phyloP scores from a whole-genome alignment of 2,329 filamentous ascomycete genomes.

The Aspergillus fijiensis region DNA sequence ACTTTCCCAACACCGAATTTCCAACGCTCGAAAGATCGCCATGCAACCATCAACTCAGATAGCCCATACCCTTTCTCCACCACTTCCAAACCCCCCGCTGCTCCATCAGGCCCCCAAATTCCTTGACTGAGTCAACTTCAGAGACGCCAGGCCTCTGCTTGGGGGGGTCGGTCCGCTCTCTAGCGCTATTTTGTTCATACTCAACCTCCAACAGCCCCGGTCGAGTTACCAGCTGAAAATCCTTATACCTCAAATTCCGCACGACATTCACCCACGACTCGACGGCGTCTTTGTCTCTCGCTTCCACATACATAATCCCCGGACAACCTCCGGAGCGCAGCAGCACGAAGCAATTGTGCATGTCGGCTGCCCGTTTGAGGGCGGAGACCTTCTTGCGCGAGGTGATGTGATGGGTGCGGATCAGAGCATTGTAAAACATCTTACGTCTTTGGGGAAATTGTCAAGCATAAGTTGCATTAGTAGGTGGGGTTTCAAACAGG shows the following conservation, averaged over 20 bases:
- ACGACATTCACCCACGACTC: conserved; percentile 65
- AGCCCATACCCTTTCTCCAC: conserved; percentile 69
- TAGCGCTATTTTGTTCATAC: conserved; percentile 4
- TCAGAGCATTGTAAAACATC: conserved; percentile 58
- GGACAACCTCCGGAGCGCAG: conserved; percentile 67
- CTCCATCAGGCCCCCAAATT: conserved; percentile 64
- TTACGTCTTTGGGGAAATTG: neutral
- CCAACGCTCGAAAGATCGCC: neutral
- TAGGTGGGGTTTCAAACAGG: neutral
- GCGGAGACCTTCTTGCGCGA: conserved; percentile 70
- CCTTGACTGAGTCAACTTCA: conserved; percentile 64
- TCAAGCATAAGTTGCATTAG: neutral
- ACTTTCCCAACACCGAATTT: neutral
- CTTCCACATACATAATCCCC: conserved; percentile 77
- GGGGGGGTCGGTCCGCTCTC: neutral
- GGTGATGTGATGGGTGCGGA: conserved; percentile 78
- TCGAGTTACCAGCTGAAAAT: conserved; percentile 64
- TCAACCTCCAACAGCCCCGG: conserved; percentile 43
- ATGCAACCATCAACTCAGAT: conserved; percentile 20
- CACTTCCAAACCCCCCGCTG: conserved; percentile 58
- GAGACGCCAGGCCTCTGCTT: conserved; percentile 40
- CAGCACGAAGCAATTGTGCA: conserved; percentile 62
- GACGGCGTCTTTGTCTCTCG: conserved; percentile 53
- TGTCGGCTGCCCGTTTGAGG: conserved; percentile 64
- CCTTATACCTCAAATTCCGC: conserved; percentile 67